Conservation (phyloP, 2,329 filamentous ascomycete genomes). For the Aureobasidium sp. region DNA sequence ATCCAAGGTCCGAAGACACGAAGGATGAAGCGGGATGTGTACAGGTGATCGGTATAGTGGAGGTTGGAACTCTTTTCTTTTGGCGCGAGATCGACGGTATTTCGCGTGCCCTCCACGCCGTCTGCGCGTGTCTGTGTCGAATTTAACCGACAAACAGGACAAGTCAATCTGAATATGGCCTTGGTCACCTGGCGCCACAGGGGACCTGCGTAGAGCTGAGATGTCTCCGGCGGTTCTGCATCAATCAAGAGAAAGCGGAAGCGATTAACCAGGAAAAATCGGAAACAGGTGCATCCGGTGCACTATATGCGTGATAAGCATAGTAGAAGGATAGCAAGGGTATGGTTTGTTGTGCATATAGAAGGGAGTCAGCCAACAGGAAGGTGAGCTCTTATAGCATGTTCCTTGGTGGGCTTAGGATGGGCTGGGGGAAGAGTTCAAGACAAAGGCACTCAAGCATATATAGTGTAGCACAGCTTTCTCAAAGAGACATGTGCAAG, state of each 20-base stretch:
- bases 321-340: background rate
- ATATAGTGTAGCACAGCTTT: too few relatives aligned
- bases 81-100: background rate
- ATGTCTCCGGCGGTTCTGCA: background rate
- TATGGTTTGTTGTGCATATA: background rate
- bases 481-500: too few relatives aligned
- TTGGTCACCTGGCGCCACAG: background rate
- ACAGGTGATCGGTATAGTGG: background rate
- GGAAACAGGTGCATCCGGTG: background rate
- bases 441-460: too few relatives aligned
- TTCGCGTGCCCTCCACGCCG: background rate
- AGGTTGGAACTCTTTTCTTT: background rate
- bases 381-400: background rate
- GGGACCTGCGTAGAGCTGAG: background rate
- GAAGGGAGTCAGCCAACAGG: background rate
- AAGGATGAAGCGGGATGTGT: background rate
- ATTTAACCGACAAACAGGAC: background rate
- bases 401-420: background rate
- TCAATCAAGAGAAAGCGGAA: background rate
- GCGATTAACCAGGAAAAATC: background rate
- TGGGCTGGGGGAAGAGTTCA: too few relatives aligned
- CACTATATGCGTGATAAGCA: background rate
- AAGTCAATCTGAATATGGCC: background rate
- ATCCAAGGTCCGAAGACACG: background rate
- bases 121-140: background rate